A percentile compares a stretch with the other conserved stretches of the same genome.
Conservation (phyloP, 352 stramenopile genomes). For the Phytophthora ramorum region DNA sequence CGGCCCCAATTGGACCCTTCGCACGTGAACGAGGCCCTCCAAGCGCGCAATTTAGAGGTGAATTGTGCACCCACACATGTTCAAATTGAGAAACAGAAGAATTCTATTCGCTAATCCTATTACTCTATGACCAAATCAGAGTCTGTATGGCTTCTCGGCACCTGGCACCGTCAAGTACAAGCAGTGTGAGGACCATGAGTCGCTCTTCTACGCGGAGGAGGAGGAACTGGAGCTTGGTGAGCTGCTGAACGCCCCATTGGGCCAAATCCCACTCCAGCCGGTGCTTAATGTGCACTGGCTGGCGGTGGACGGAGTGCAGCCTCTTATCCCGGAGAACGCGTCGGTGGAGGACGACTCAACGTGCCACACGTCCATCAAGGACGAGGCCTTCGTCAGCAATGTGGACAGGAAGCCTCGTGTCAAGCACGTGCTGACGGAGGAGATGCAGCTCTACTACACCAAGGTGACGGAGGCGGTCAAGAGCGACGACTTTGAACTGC, state of each 20-base stretch:
- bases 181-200: constrained; percentile 60
- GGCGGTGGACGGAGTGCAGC: constrained; percentile 84
- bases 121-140: constrained; percentile 35
- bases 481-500: constrained; percentile 71
- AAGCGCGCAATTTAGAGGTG: constrained; percentile 74
- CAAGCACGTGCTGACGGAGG: constrained; percentile 89
- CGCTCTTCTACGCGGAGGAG: constrained; percentile 77
- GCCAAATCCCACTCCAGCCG: constrained; percentile 74
- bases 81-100: not conserved
- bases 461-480: constrained; percentile 88
- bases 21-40: constrained; percentile 84
- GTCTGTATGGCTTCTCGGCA: constrained; percentile 76
- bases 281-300: constrained; percentile 85
- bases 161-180: constrained; percentile 63
- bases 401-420: constrained; percentile 82
- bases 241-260: constrained; percentile 78
- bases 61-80: not conserved
- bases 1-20: constrained; percentile 58
- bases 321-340: constrained; percentile 86
- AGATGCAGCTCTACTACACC: constrained; percentile 92
- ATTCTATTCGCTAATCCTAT: not conserved
- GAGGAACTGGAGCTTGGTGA: constrained; percentile 76
- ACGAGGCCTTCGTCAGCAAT: constrained; percentile 73
- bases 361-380: constrained; percentile 75
- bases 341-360: constrained; percentile 74